Base-by-base conservation (phyloP, 1,139 yeast species). In the Williopsis jadinii region DNA sequence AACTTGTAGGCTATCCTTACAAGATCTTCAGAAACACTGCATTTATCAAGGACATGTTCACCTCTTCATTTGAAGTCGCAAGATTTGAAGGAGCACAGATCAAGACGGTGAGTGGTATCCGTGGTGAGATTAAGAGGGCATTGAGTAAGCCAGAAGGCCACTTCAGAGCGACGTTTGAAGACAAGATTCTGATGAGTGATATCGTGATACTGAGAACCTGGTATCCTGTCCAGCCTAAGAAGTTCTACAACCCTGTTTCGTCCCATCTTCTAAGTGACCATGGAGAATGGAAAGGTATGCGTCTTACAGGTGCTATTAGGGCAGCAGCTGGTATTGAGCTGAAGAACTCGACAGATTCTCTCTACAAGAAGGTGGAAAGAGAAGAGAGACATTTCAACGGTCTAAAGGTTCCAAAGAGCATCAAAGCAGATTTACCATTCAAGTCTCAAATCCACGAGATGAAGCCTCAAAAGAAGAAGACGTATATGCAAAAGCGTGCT, bases 151-250 rank as follows among this genome's bases (percentile, higher is more conserved):
- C 97, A 0, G 97, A 90, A 46, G 99, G 99, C n/a, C 82, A 85
- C 61, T 94, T 76, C 70, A 77, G 99, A 61, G 98, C 98, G n/a
- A 82, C 97, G 1, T 94, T 94, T 63, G 99, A 94, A 63, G 99
- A 94, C 61, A 92, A 90, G 66, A 77, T 92, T 32, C 72, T 90
- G 47, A 75, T 92, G 83, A 66, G 95, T 48, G 98, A 92, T 62
- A 84, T 86, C 40, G 75, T 94, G 11, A 83, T 92, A 54, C 68
- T 94, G 60, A 82, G 95, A 61, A 92, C 97, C 2, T 94, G 98
- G 98, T 90, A 88, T 61, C 97, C 97, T 2, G 94, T 94, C 36
- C 78, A 77, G 52, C 85, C 94, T 12, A 84, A 92, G 61, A 80
- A 80, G 60, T 92, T 87, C 64, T 94, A 92, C 66, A 94, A 92